Evolutionary conservation across 1,284 basidiomycete genomes (phyloP).

Genomic region (Leccinum olivaceoglutinosum): DNA sequence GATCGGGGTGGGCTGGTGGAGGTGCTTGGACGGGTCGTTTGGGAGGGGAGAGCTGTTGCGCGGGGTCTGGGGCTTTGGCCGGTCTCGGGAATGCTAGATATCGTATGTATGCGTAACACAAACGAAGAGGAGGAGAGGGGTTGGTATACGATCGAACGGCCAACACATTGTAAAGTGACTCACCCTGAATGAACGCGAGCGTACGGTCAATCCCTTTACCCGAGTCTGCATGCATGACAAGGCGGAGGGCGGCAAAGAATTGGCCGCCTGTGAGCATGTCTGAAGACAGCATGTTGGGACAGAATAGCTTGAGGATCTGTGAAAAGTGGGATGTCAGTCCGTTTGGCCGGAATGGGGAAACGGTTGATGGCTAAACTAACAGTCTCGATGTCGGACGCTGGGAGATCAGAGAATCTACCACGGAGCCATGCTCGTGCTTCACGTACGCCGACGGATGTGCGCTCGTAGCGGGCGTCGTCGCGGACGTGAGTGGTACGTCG

Average conservation of each 20-base stretch:
- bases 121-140: background rate
- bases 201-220: slow-evolving; percentile 55
- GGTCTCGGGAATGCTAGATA: slow-evolving; percentile 17
- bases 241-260: slow-evolving; percentile 66
- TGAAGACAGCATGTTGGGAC: slow-evolving; percentile 42
- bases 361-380: slow-evolving; percentile 30
- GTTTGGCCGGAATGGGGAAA: background rate
- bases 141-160: background rate
- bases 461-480: slow-evolving; percentile 48
- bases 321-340: background rate
- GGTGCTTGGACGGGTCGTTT: slow-evolving; percentile 19
- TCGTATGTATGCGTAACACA: background rate
- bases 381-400: slow-evolving; percentile 50
- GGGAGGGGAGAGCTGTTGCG: slow-evolving; percentile 16
- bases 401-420: slow-evolving; percentile 56
- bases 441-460: slow-evolving; percentile 47
- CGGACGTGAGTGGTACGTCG: slow-evolving; percentile 9
- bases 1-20: slow-evolving; percentile 20
- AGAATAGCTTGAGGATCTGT: slow-evolving; percentile 63
- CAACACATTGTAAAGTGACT: slow-evolving; percentile 12
- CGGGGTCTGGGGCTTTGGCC: slow-evolving; percentile 7
- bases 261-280: slow-evolving; percentile 61
- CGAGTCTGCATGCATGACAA: slow-evolving; percentile 55
- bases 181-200: slow-evolving; percentile 70
- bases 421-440: slow-evolving; percentile 71